phyloP scores from a whole-genome alignment of 148 eudicot genomes.

The Diospyros kaki region DNA sequence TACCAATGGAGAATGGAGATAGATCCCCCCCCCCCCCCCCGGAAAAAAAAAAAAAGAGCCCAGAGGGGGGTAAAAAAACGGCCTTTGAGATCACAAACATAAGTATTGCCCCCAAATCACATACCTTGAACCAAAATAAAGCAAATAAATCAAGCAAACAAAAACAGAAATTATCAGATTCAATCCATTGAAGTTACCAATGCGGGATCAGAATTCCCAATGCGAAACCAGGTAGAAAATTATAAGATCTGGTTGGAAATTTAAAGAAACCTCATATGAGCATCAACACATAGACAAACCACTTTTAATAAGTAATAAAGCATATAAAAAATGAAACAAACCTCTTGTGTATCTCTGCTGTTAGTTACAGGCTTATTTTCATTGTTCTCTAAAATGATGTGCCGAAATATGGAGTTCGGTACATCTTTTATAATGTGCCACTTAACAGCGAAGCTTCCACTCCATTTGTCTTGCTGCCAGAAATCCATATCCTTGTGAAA shows the following conservation, averaged over 20 bases:
- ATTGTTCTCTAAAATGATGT: slow-evolving; percentile 86
- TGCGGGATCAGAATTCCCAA: too few species aligned
- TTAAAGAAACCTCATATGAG: too few species aligned
- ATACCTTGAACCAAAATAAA: not conserved
- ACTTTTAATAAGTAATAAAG: not conserved
- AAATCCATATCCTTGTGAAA: slow-evolving; percentile 91
- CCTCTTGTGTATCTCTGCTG: slow-evolving; percentile 99
- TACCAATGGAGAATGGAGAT: too few species aligned
- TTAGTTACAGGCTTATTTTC: slow-evolving; percentile 97
- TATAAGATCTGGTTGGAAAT: too few species aligned
- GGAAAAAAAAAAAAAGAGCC: too few species aligned
- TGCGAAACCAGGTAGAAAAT: too few species aligned
- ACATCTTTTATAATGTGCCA: slow-evolving; percentile 97
- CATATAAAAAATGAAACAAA: slow-evolving; percentile 19
- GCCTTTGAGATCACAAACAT: not conserved
- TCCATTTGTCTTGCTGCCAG: slow-evolving; percentile 99
- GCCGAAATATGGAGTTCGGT: slow-evolving; percentile 77
- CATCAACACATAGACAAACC: too few species aligned
- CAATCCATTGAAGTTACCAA: not conserved
- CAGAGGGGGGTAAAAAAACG: too few species aligned
- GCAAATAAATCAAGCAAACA: not conserved
- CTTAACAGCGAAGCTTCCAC: slow-evolving; percentile 94
- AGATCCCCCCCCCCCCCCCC: too few species aligned
- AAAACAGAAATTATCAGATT: not conserved
- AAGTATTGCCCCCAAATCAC: not conserved